A percentile compares a stretch with the other conserved stretches of the same genome.
These are phyloP conservation scores for Tricharina praecox DNA, from an alignment of 495 filamentous ascomycete species.

Conservation along the genomic window DNA sequence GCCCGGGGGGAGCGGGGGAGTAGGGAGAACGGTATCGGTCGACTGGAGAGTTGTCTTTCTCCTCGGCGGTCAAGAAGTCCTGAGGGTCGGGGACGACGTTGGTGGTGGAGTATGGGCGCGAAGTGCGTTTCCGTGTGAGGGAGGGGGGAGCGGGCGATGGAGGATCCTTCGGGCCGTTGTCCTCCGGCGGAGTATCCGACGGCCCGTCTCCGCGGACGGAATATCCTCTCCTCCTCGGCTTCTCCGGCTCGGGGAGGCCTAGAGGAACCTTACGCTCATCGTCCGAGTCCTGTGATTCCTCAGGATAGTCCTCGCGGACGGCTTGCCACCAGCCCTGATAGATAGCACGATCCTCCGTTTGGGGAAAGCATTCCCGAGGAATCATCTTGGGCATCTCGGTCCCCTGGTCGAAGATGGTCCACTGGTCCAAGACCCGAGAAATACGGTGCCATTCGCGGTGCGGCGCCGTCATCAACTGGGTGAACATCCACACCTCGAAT, in stretches of 20 bases:
- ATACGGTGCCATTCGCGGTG: constrained; percentile 61
- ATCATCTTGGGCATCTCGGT: constrained; percentile 19
- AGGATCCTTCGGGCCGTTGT: not conserved
- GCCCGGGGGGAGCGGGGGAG: not conserved
- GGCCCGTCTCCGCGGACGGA: constrained; percentile 6
- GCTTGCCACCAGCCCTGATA: constrained; percentile 17
- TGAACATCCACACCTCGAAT: constrained; percentile 61
- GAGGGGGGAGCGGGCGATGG: not conserved
- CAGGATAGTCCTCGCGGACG: constrained; percentile 21
- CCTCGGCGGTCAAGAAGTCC: constrained; percentile 5
- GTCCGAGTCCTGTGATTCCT: constrained; percentile 15
- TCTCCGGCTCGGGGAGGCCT: constrained; percentile 14
- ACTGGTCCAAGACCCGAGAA: constrained; percentile 49
- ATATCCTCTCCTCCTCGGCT: constrained; percentile 3
- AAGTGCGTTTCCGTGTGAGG: not conserved
- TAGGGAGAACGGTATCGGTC: not conserved
- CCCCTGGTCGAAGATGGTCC: constrained; percentile 46
- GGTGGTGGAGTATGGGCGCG: not conserved
- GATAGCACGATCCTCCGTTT: constrained; percentile 17
- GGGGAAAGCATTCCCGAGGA: constrained; percentile 22
- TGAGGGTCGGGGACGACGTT: constrained; percentile 1
- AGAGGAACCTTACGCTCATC: constrained; percentile 18
- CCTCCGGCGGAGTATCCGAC: not conserved
- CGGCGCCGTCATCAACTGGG: constrained; percentile 59
- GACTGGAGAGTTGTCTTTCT: not conserved